phyloP scores from a whole-genome alignment of 192 early-diverging fungal species.

The Backusella parvicylindrica region DNA sequence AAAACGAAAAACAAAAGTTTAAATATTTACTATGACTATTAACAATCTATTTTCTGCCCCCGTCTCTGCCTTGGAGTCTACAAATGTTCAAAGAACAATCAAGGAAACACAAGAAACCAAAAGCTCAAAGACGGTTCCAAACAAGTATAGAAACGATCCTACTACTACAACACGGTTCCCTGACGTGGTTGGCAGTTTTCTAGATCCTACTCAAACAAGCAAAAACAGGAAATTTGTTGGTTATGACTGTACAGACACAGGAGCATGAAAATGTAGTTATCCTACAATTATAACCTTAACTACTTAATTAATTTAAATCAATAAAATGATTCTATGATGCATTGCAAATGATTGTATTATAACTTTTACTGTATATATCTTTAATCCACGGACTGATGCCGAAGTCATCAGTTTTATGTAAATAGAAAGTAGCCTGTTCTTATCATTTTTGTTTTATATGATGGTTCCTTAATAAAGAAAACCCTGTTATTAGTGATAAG shows the following conservation, averaged over 20 bases:
- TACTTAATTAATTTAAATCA: neutral
- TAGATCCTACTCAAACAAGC: constrained; percentile 22
- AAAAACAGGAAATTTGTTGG: neutral
- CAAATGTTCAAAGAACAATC: neutral
- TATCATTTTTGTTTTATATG: too few species aligned
- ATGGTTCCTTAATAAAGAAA: neutral
- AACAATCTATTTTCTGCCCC: neutral
- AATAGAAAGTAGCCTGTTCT: neutral
- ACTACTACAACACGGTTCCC: constrained; percentile 18
- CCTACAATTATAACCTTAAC: neutral
- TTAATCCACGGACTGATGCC: neutral
- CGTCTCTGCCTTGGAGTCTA: neutral
- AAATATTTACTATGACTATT: neutral
- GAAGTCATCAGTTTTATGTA: too few species aligned
- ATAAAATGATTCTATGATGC: too few species aligned
- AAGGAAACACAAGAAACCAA: neutral
- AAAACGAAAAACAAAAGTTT: neutral
- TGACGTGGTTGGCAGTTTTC: constrained; percentile 18
- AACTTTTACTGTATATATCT: neutral
- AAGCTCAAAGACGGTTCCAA: neutral
- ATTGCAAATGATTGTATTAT: neutral
- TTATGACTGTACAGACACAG: constrained; percentile 22
- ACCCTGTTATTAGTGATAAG: neutral
- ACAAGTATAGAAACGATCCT: constrained; percentile 25
- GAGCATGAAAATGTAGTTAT: constrained; percentile 17